Evolutionary conservation across 2,329 filamentous ascomycete species (phyloP).

Genomic region (Ampelomyces quisqualis): DNA sequence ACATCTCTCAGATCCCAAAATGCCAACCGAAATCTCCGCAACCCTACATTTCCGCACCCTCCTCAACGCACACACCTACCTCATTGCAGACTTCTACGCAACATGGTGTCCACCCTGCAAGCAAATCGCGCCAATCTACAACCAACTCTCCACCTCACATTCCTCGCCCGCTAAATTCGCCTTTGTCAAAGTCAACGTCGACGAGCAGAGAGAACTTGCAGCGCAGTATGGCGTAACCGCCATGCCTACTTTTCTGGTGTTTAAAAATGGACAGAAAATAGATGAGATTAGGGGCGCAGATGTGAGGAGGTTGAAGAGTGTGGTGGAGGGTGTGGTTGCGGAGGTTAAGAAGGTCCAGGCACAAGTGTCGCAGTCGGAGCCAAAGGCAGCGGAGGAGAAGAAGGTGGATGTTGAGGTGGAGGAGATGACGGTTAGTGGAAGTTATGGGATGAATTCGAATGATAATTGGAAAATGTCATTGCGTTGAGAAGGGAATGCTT

Average conservation of each 20-base stretch:
- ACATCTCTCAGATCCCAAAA: constrained; percentile 7
- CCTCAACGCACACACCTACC: constrained; percentile 37
- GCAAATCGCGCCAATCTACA: constrained; percentile 54
- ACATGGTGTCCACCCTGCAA: constrained; percentile 61
- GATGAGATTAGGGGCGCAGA: constrained; percentile 35
- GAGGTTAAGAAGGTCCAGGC: constrained; percentile 4
- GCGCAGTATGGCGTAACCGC: constrained; percentile 53
- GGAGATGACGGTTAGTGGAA: constrained; percentile 37
- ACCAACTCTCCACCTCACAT: constrained; percentile 54
- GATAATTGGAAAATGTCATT: constrained; percentile 35
- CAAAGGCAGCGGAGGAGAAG: neutral
- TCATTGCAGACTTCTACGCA: constrained; percentile 56
- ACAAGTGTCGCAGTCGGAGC: constrained; percentile 4
- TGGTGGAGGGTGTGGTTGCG: neutral
- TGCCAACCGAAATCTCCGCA: constrained; percentile 37
- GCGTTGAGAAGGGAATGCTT: constrained; percentile 13
- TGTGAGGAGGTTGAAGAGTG: constrained; percentile 13
- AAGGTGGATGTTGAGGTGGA: constrained; percentile 12
- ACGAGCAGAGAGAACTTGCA: constrained; percentile 53
- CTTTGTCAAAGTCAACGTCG: constrained; percentile 59
- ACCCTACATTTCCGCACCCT: constrained; percentile 40
- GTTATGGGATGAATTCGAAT: constrained; percentile 35
- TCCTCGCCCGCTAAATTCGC: constrained; percentile 47
- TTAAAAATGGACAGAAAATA: constrained; percentile 35
- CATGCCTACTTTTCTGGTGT: constrained; percentile 39